Evolutionary conservation across 176 grass and related monocot species (phyloP), one percentile per base, ranked within the genome.

Genomic region (Oryza coarctata): DNA sequence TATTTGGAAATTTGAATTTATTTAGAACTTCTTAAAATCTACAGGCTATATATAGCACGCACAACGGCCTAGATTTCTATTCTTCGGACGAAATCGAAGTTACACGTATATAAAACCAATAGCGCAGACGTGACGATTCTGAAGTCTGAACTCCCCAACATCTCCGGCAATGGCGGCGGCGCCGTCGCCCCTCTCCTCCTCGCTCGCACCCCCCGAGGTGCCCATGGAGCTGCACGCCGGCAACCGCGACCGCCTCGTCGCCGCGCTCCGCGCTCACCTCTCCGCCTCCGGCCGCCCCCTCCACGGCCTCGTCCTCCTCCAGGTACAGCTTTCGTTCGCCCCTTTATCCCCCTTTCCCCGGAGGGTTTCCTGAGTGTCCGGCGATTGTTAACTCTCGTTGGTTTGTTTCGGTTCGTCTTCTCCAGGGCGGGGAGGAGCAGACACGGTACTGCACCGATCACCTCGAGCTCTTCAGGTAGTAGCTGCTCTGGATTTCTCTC

Each of bases 371-470:
- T 71, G 47, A 26, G 15, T 14, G 12, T 80, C 77, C 10, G 3
- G 30, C 23, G 17, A 4, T 25, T n/a, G 7, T 25, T 74, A 22
- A 88, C 52, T 20, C 26, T 30, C 67, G 18, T 28, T 29, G 34
- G 26, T 45, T 14, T 12, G 4, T 44, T 69, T 27, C 25, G 22
- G 20, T 47, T 85, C 30, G 65, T 61, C 18, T 40, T 40, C 15
- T 64, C 61, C 45, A 90, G 89, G 91, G 94, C 17, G 88, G 91
- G 23, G 91, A 93, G n/a, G 91, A 97, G 80, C 67, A 89, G 81
- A 93, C 76, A 23, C 89, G 93, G 40, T 86, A 95, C 71, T 95
- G 93, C 73, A 90, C 88, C 61, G 93, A 96, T 89, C 93, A 96
- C 63, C 74, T 75, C 7, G 93, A 96, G 63, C 90, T 96, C 9